A percentile compares a stretch with the other conserved stretches of the same genome.
phyloP scores from a whole-genome alignment of 2,329 filamentous ascomycete species.

The Verticillium zaregamsianum region DNA sequence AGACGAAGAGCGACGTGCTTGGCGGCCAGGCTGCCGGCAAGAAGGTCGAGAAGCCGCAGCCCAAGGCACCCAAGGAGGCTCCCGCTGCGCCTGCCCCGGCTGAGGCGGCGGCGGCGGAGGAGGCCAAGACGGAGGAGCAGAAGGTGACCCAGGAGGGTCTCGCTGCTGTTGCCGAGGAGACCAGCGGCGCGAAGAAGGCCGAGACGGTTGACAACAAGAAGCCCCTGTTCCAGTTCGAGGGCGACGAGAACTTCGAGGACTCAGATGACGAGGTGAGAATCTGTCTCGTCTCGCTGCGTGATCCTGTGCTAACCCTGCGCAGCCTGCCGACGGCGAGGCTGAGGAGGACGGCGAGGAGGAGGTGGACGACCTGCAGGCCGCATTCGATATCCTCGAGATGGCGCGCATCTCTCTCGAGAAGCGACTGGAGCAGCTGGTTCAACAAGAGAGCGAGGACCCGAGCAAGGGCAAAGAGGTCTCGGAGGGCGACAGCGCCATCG shows the following conservation, averaged over 20 bases:
- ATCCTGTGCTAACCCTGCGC: constrained; percentile 7
- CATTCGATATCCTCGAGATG: constrained; percentile 81
- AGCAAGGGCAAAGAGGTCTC: constrained; percentile 36
- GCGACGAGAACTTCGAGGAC: constrained; percentile 88
- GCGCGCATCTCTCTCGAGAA: constrained; percentile 63
- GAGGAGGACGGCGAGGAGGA: constrained; percentile 51
- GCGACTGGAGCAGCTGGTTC: constrained; percentile 38
- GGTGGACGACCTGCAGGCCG: constrained; percentile 70
- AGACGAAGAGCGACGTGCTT: constrained; percentile 90
- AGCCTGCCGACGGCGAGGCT: constrained; percentile 31
- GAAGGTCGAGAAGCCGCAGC: constrained; percentile 26
- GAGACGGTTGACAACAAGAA: constrained; percentile 54
- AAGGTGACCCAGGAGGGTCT: constrained; percentile 42
- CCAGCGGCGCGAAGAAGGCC: constrained; percentile 33
- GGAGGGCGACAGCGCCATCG: constrained; percentile 32
- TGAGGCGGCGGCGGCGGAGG: constrained; percentile 25
- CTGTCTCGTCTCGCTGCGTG: neutral
- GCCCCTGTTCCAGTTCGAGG: constrained; percentile 84
- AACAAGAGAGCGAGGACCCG: constrained; percentile 31
- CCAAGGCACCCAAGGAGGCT: constrained; percentile 33
- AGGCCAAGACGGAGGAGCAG: constrained; percentile 31
- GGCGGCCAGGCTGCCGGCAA: constrained; percentile 69
- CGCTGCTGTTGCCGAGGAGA: constrained; percentile 37
- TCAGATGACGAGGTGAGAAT: constrained; percentile 64
- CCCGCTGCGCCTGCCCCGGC: constrained; percentile 17